Evolutionary conservation across 768 basidiomycete genomes (phyloP).

Genomic region (Hysterangium stoloniferum): DNA sequence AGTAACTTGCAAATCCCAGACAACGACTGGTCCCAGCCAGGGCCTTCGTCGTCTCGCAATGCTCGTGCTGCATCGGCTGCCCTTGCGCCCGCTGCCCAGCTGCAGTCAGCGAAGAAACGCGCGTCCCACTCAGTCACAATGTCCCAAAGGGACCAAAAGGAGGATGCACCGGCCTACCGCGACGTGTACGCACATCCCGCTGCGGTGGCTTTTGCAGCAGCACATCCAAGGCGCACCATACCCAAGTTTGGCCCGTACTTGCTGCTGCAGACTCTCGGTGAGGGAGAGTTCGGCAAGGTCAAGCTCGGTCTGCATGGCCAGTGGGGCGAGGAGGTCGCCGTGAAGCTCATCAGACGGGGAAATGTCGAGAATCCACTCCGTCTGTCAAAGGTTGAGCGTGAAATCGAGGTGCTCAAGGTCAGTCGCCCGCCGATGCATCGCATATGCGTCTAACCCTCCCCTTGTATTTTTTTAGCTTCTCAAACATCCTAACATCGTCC

Average conservation of each 20-base stretch:
- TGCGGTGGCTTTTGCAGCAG: conserved; percentile 71
- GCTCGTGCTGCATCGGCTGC: conserved; percentile 27
- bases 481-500: conserved; percentile 97
- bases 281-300: conserved; percentile 98
- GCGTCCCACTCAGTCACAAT: conserved; percentile 69
- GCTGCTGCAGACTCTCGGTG: conserved; percentile 90
- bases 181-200: conserved; percentile 84
- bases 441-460: conserved; percentile 16
- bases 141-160: conserved; percentile 25
- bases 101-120: conserved; percentile 46
- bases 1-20: conserved; percentile 7
- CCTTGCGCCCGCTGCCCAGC: conserved; percentile 28
- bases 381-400: conserved; percentile 93
- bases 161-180: conserved; percentile 43
- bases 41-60: conserved; percentile 3
- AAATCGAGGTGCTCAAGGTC: conserved; percentile 95
- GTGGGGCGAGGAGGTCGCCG: conserved; percentile 97
- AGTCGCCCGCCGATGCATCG: conserved; percentile 23
- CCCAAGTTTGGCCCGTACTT: conserved; percentile 95
- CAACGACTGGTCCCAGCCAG: conserved; percentile 9
- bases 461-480: conserved; percentile 48
- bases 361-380: conserved; percentile 82
- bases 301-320: conserved; percentile 92
- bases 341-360: conserved; percentile 90
- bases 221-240: conserved; percentile 78